Evolutionary conservation across 768 basidiomycete species (phyloP).

Genomic region (Filobasidium floriforme): DNA sequence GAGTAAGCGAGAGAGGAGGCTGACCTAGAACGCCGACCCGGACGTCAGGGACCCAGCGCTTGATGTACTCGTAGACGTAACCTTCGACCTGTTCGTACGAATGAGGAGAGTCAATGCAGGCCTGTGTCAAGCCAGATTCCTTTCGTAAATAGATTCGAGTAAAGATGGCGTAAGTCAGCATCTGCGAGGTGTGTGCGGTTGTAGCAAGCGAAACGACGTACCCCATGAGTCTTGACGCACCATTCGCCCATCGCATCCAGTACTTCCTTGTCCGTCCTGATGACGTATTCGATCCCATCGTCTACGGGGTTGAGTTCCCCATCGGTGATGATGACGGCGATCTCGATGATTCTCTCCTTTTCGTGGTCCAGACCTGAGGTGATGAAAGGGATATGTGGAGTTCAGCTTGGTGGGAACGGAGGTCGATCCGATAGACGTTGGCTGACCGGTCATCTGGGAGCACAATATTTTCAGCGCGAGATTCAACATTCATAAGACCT

Average conservation of each 20-base stretch:
- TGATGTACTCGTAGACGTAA: constrained; percentile 66
- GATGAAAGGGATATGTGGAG: neutral
- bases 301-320: constrained; percentile 74
- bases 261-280: constrained; percentile 60
- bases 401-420: neutral
- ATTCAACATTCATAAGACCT: too few species aligned
- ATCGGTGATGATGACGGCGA: constrained; percentile 80
- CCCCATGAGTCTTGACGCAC: constrained; percentile 78
- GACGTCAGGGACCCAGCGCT: constrained; percentile 66
- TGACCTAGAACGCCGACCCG: constrained; percentile 33
- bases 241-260: constrained; percentile 82
- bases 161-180: too few species aligned
- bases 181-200: constrained; percentile 8
- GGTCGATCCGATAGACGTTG: neutral
- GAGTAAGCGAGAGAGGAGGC: too few species aligned
- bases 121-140: constrained; percentile 66
- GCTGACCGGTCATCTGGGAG: constrained; percentile 22
- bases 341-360: constrained; percentile 51
- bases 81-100: constrained; percentile 56
- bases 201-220: constrained; percentile 41
- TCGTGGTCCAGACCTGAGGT: constrained; percentile 32
- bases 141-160: neutral
- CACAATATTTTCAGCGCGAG: too few species aligned
- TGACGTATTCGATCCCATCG: constrained; percentile 67
- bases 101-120: constrained; percentile 66